Percentiles rank a stretch among this genome's conserved stretches.
Conservation (phyloP, 306 rosid genomes). For the Inga leiocalycina region DNA sequence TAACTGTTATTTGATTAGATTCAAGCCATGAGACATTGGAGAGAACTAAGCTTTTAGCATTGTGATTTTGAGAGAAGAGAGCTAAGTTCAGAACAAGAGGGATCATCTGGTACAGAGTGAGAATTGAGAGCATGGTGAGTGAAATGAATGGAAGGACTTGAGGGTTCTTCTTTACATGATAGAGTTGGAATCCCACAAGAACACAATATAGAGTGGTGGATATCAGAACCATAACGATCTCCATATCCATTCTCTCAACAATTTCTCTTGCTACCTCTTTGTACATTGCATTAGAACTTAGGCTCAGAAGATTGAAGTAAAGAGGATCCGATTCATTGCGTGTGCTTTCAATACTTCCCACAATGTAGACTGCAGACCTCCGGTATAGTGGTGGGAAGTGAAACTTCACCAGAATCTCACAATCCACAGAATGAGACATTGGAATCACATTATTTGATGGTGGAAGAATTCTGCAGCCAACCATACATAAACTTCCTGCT, state of each 20-base stretch:
- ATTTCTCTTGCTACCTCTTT: not conserved
- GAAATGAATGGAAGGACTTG: slow-evolving; percentile 61
- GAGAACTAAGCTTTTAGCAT: slow-evolving; percentile 21
- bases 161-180: slow-evolving; percentile 55
- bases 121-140: slow-evolving; percentile 52
- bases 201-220: slow-evolving; percentile 64
- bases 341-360: slow-evolving; percentile 59
- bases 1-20: slow-evolving; percentile 51
- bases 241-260: slow-evolving; percentile 61
- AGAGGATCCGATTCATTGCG: slow-evolving; percentile 49
- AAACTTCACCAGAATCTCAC: slow-evolving; percentile 55
- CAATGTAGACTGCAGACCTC: slow-evolving; percentile 15
- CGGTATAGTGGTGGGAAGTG: slow-evolving; percentile 46
- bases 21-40: slow-evolving; percentile 54
- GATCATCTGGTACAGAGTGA: slow-evolving; percentile 48
- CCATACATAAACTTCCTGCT: slow-evolving; percentile 70
- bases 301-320: slow-evolving; percentile 43
- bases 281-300: slow-evolving; percentile 38
- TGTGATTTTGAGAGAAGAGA: slow-evolving; percentile 36
- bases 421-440: slow-evolving; percentile 42
- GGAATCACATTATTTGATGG: slow-evolving; percentile 1
- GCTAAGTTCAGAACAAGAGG: slow-evolving; percentile 72
- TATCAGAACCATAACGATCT: slow-evolving; percentile 54
- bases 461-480: slow-evolving; percentile 54
- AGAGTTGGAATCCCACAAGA: slow-evolving; percentile 53